Percentiles rank a stretch among this genome's conserved stretches.
Evolutionary conservation across 2,329 filamentous ascomycete species (phyloP).

Genomic region (Trichocomaceae sp.): DNA sequence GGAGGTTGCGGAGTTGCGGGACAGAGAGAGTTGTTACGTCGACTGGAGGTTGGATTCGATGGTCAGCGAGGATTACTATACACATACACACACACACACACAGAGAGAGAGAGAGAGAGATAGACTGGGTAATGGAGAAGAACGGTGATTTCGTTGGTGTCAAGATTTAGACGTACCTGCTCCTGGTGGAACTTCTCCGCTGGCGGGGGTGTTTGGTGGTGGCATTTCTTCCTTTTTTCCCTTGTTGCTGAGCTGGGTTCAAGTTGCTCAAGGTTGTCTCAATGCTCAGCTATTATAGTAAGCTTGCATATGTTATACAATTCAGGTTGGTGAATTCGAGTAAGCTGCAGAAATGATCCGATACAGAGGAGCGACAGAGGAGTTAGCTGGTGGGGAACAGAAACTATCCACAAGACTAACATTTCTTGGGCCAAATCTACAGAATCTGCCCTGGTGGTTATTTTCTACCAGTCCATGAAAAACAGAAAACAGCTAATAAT

Average conservation of each 20-base stretch:
- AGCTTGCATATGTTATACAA: not conserved
- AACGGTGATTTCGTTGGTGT: not conserved
- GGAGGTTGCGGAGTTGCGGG: conserved; percentile 82
- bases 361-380: not conserved
- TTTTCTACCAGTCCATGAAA: not conserved
- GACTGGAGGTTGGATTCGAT: conserved; percentile 34
- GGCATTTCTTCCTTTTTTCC: conserved; percentile 18
- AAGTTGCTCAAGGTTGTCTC: not conserved
- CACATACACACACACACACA: no score
- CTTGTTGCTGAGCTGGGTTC: not conserved
- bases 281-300: not conserved
- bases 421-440: not conserved
- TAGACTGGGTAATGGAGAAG: not conserved
- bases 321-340: not conserved
- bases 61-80: not conserved
- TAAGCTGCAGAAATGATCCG: not conserved
- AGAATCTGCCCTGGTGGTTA: not conserved
- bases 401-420: not conserved
- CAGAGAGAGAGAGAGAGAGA: no score
- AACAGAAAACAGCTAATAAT: not conserved
- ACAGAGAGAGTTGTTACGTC: conserved; percentile 71
- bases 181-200: conserved; percentile 23
- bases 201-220: conserved; percentile 22
- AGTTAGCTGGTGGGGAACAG: conserved; percentile 1
- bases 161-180: conserved; percentile 18